These are phyloP conservation scores for Candida michaelii DNA, from an alignment of 805 yeast species.

Conservation along the genomic window DNA sequence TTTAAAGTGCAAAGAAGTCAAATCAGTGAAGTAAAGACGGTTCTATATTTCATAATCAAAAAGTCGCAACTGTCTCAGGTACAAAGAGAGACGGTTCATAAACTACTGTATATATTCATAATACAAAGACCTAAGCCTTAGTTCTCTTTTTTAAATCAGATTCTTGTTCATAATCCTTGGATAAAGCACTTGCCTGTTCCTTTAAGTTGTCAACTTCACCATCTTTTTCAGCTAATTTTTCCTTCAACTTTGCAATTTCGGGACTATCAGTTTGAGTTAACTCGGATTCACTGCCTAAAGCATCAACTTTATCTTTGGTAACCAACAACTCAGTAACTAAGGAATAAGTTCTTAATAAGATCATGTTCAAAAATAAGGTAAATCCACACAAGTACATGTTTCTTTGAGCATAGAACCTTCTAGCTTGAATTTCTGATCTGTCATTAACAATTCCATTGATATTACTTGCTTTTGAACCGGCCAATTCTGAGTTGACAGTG, in stretches of 20 bases:
- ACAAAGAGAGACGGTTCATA: no score
- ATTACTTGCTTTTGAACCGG: constrained; percentile 20
- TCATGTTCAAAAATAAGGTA: constrained; percentile 84
- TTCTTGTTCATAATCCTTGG: constrained; percentile 51
- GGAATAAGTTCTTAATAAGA: constrained; percentile 79
- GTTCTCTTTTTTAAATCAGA: constrained; percentile 5
- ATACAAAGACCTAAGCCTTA: no score
- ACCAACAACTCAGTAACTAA: constrained; percentile 71
- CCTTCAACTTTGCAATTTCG: constrained; percentile 48
- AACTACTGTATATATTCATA: no score
- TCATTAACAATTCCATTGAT: constrained; percentile 43
- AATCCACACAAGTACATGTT: constrained; percentile 95
- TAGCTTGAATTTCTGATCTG: constrained; percentile 81
- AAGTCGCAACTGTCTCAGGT: no score
- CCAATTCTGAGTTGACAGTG: constrained; percentile 64
- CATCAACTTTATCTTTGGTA: constrained; percentile 60
- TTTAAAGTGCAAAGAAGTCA: no score
- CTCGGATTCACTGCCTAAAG: constrained; percentile 14
- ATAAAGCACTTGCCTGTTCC: constrained; percentile 67
- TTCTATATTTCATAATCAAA: no score
- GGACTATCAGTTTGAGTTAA: constrained; percentile 24
- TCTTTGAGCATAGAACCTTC: constrained; percentile 94
- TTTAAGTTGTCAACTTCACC: constrained; percentile 65
- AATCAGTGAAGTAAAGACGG: no score
- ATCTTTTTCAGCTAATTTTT: constrained; percentile 52